Evolutionary conservation across 805 yeast genomes (phyloP).

Genomic region (Ogataea trehaloabstinens): DNA sequence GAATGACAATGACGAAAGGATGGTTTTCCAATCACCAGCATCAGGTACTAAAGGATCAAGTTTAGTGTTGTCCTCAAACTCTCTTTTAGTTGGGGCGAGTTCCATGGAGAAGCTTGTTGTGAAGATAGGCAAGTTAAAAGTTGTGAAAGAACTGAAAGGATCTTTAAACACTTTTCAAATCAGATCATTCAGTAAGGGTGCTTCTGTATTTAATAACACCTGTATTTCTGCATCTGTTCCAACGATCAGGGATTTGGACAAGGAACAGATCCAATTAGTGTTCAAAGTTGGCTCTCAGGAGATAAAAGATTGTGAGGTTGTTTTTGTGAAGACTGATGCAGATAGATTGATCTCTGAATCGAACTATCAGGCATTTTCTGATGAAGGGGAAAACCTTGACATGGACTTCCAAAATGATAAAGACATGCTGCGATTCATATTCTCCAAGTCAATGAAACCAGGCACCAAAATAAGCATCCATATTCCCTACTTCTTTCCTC

Average conservation of each 20-base stretch:
- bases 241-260: conserved; percentile 21
- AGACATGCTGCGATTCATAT: conserved; percentile 16
- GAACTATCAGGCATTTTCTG: conserved; percentile 8
- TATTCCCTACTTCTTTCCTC: conserved; percentile 35
- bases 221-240: conserved; percentile 22
- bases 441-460: conserved; percentile 7
- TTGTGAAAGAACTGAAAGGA: conserved; percentile 14
- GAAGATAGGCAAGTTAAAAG: conserved; percentile 21
- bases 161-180: conserved; percentile 18
- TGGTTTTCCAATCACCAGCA: conserved; percentile 16
- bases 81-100: conserved; percentile 23
- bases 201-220: conserved; percentile 18
- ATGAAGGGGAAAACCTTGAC: conserved; percentile 11
- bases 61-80: conserved; percentile 16
- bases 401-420: conserved; percentile 13
- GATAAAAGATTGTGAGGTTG: conserved; percentile 13
- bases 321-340: conserved; percentile 27
- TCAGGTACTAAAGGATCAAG: conserved; percentile 8
- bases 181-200: conserved; percentile 13
- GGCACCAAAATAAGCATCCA: conserved; percentile 11
- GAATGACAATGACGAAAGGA: conserved; percentile 11
- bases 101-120: conserved; percentile 16
- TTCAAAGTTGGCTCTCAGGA: conserved; percentile 20
- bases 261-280: conserved; percentile 25
- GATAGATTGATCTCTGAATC: conserved; percentile 26